These are phyloP conservation scores for Neonectria ditissima DNA, from an alignment of 2,329 filamentous ascomycete species.

Conservation along the genomic window DNA sequence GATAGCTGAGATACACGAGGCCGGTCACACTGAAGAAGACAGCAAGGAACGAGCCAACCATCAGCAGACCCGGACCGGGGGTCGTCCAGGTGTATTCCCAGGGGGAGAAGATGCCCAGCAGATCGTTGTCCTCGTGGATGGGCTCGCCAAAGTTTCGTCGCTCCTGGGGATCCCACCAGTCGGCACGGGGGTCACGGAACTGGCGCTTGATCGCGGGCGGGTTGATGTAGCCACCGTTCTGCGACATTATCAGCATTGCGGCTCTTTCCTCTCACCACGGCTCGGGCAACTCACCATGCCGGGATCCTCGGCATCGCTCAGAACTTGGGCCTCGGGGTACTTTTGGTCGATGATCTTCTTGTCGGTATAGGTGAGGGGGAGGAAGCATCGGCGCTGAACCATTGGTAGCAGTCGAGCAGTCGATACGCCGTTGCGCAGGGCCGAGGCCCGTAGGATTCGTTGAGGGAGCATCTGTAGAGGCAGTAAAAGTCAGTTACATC, in stretches of 20 bases:
- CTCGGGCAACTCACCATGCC: conserved; percentile 65
- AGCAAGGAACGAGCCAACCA: conserved; percentile 76
- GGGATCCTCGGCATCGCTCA: conserved; percentile 73
- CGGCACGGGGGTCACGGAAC: conserved; percentile 90
- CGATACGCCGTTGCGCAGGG: conserved; percentile 57
- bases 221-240: conserved; percentile 90
- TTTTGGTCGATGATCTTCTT: conserved; percentile 62
- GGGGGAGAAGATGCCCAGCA: conserved; percentile 88
- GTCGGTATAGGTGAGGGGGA: conserved; percentile 63
- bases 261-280: conserved; percentile 15
- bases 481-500: conserved; percentile 29
- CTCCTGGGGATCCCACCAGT: conserved; percentile 99
- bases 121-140: conserved; percentile 95
- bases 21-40: conserved; percentile 74
- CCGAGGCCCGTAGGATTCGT: conserved; percentile 66
- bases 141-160: conserved; percentile 97
- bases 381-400: conserved; percentile 68
- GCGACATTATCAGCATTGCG: conserved; percentile 43
- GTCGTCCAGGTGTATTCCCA: conserved; percentile 88
- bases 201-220: conserved; percentile 85
- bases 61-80: conserved; percentile 75
- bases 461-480: conserved; percentile 68
- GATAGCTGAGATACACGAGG: conserved; percentile 75
- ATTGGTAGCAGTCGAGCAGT: conserved; percentile 63
- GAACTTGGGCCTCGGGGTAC: conserved; percentile 60